phyloP scores from a whole-genome alignment of 2,329 filamentous ascomycete species.

The Allantophomopsis cytisporea region DNA sequence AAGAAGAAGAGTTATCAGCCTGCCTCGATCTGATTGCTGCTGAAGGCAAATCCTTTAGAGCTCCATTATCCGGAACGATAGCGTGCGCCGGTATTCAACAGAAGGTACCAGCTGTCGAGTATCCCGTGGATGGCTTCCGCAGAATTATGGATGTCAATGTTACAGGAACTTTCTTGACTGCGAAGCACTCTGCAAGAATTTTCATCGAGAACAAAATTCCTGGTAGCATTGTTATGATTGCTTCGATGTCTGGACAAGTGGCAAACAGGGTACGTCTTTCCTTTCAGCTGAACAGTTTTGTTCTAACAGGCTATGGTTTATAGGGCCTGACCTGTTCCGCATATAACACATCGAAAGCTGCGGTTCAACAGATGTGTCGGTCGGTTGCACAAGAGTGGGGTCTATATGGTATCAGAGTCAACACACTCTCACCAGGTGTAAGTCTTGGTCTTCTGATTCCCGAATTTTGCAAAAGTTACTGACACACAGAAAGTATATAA shows the following conservation, averaged over 20 bases:
- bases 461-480: too few relatives aligned
- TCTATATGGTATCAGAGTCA: slow-evolving; percentile 56
- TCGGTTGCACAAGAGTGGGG: slow-evolving; percentile 61
- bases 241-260: slow-evolving; percentile 56
- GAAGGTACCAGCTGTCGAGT: slow-evolving; percentile 72
- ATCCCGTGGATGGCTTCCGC: slow-evolving; percentile 60
- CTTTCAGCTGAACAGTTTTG: background rate
- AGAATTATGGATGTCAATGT: slow-evolving; percentile 77
- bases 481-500: slow-evolving; percentile 38
- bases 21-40: too few relatives aligned
- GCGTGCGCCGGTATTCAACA: slow-evolving; percentile 63
- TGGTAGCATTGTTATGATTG: slow-evolving; percentile 54
- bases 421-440: slow-evolving; percentile 61
- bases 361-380: slow-evolving; percentile 55
- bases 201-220: slow-evolving; percentile 43
- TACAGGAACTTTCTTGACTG: slow-evolving; percentile 75
- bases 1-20: too few relatives aligned
- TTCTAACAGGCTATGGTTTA: slow-evolving; percentile 19
- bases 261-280: slow-evolving; percentile 39
- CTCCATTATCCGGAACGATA: slow-evolving; percentile 26
- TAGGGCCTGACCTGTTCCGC: slow-evolving; percentile 43
- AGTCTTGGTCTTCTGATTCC: too few relatives aligned
- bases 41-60: too few relatives aligned
- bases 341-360: slow-evolving; percentile 68
- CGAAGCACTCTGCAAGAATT: slow-evolving; percentile 75